Percentiles rank a stretch among this genome's conserved stretches.
Evolutionary conservation across 345 rosid genomes (phyloP).

Genomic region (Fremontodendron californicum): DNA sequence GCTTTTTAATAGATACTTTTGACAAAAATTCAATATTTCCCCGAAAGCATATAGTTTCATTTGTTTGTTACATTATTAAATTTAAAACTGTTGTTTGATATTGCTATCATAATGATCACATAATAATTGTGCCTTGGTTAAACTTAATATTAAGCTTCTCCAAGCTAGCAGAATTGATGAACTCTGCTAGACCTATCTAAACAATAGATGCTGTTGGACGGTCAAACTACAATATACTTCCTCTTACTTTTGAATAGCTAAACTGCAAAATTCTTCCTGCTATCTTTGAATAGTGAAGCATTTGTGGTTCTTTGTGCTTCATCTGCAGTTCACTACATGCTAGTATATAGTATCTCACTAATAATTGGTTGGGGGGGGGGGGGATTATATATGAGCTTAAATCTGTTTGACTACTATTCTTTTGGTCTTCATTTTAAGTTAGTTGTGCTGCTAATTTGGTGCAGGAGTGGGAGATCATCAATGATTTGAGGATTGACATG

Average conservation of each 20-base stretch:
- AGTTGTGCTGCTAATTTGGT: slow-evolving; percentile 14
- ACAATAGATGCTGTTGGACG: background rate
- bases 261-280: background rate
- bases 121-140: background rate
- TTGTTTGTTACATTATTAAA: background rate
- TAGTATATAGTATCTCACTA: background rate
- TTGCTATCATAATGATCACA: background rate
- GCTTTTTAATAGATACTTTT: background rate
- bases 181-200: background rate
- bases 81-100: background rate
- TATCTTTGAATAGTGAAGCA: background rate
- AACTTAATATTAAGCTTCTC: background rate
- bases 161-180: background rate
- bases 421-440: slow-evolving; percentile 1
- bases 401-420: background rate
- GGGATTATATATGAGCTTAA: background rate
- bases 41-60: background rate
- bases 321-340: background rate
- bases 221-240: background rate
- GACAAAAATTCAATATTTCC: background rate
- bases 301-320: background rate
- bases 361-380: background rate
- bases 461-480: slow-evolving; percentile 86
- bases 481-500: slow-evolving; percentile 89
- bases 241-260: background rate